Evolutionary conservation across 805 yeast species (phyloP), one percentile per base, ranked within the genome.

Genomic region (Lipomyces kockii): DNA sequence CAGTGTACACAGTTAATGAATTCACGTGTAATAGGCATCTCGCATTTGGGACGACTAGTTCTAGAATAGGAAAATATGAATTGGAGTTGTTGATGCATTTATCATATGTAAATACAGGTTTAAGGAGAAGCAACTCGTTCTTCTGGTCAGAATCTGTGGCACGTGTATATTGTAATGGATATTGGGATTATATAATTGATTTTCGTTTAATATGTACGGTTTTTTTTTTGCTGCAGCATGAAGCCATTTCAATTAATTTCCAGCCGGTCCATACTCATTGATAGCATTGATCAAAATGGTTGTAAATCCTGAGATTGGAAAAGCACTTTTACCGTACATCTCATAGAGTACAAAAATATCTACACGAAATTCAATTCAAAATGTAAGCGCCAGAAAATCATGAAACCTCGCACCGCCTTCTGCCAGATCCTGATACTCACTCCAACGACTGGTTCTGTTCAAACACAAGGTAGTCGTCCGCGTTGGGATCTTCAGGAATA

Each of bases 401-500:
- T 12, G 7, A 43, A n/a, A 12, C 4, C 22, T n/a, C 11, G 20
- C 49, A 2, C 22, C 22, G 20, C 49, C 49, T 17, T 43, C 43
- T 11, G 22, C 22, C 0, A 17, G 49, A 17, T 7, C 22, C 49
- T 4, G 49, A 20, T 51, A 7, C 29, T n/a, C 53, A 65, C 60
- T 62, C 65, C 12, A 52, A 32, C 43, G 54, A 58, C 0, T 25
- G 35, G 43, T 56, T 64, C 57, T 27, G 43, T 11, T 32, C 57
- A 58, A 35, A 35, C 17, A 68, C 61, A 11, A 55, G 52, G 55
- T 69, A 72, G 37, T 72, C 73, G 22, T 54, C 60, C 34, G 56
- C 73, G 57, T 54, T 22, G 12, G 65, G 35, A 51, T 78, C 80
- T 52, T 72, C 75, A 25, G 81, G 81, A n/a, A 80, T 79, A 29